A percentile compares a stretch with the other conserved stretches of the same genome.
phyloP scores from a whole-genome alignment of 495 filamentous ascomycete genomes.

The Aspergillus taichungensis region DNA sequence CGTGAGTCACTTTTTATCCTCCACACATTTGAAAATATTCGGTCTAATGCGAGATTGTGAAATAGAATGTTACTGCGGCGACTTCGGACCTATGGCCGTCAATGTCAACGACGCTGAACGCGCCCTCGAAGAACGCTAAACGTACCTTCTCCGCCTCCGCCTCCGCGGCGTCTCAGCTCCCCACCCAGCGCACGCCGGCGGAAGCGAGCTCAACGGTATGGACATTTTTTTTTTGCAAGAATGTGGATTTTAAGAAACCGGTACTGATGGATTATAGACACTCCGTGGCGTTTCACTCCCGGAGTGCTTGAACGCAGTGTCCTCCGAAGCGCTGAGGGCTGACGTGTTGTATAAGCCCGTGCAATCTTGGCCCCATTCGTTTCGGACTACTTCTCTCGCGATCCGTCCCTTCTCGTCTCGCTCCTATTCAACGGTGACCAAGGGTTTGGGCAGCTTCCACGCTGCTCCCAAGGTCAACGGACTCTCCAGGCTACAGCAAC shows the following conservation, averaged over 20 bases:
- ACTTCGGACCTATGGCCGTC: constrained; percentile 38
- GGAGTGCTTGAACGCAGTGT: constrained; percentile 20
- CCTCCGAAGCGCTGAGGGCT: constrained; percentile 19
- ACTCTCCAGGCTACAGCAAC: constrained; percentile 25
- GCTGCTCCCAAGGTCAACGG: constrained; percentile 13
- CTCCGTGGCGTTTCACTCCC: constrained; percentile 13
- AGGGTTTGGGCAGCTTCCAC: constrained; percentile 19
- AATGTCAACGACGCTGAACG: constrained; percentile 30
- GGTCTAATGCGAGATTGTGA: not conserved
- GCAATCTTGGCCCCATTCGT: constrained; percentile 1
- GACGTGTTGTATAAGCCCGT: constrained; percentile 10
- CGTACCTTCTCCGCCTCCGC: constrained; percentile 9
- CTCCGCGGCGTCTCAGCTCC: constrained; percentile 11
- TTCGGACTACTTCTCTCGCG: constrained; percentile 17
- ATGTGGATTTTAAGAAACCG: not conserved
- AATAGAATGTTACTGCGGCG: constrained; percentile 29
- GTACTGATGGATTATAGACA: constrained; percentile 4
- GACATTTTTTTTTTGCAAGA: not conserved
- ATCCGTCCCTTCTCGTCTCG: constrained; percentile 17
- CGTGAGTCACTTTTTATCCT: constrained; percentile 16
- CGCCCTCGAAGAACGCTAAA: constrained; percentile 27
- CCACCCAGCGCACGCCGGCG: constrained; percentile 8
- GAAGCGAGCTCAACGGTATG: constrained; percentile 16
- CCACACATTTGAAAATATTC: too few relatives aligned
- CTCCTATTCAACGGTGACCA: constrained; percentile 29